Conservation (phyloP, 2,329 filamentous ascomycete genomes). For the Pseudocercospora crystallina region DNA sequence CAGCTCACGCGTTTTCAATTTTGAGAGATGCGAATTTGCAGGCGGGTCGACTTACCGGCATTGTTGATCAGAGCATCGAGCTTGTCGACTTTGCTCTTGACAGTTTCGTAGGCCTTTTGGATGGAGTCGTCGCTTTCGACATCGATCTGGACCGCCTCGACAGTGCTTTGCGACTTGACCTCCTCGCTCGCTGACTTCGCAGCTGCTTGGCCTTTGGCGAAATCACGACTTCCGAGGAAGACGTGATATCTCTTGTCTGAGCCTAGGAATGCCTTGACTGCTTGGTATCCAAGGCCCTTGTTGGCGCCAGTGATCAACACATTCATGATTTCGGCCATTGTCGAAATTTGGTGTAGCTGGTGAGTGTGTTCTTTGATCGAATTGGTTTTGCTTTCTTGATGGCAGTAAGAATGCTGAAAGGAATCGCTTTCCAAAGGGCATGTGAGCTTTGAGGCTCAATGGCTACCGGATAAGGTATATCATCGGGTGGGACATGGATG, state of each 20-base stretch:
- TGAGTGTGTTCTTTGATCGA: no score
- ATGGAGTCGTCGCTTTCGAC: conserved; percentile 54
- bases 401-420: no score
- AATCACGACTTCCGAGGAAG: conserved; percentile 53
- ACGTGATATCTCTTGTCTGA: conserved; percentile 54
- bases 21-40: neutral
- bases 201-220: conserved; percentile 51
- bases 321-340: no score
- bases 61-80: conserved; percentile 49
- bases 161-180: conserved; percentile 39
- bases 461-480: no score
- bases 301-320: conserved; percentile 62
- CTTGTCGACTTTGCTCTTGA: conserved; percentile 37
- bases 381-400: no score
- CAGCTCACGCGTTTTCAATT: neutral
- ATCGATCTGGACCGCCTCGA: conserved; percentile 53
- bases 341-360: no score
- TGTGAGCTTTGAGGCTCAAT: no score
- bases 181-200: conserved; percentile 42
- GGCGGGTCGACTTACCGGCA: conserved; percentile 37
- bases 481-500: no score
- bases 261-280: conserved; percentile 52
- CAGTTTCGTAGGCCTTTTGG: conserved; percentile 41
- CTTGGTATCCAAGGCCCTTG: conserved; percentile 59
- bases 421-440: no score